Evolutionary conservation across 1,284 basidiomycete genomes (phyloP), one percentile per base, ranked within the genome.

Genomic region (Boletellus deceptivus): DNA sequence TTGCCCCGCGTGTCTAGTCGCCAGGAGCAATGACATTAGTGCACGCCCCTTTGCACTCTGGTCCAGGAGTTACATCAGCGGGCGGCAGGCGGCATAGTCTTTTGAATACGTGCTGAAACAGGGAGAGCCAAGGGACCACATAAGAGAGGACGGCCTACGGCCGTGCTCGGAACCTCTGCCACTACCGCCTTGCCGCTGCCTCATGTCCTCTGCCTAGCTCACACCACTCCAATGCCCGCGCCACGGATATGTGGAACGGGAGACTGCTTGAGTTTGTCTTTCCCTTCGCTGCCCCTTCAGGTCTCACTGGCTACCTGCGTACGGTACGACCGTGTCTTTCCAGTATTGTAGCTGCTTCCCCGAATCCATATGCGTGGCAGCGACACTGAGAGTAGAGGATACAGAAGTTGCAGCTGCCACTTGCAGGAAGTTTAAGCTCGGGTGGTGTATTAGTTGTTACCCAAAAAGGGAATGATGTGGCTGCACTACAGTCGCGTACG

Each of bases 21-120:
- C 68, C 89, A 46, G 76, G 80, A 50, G 76, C 77, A 2, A 73
- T 88, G 54, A 87, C 86, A 82, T 66, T 88, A 34, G 67, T 76
- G 6, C 73, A 77, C 7, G 86, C 5, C 86, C 84, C 66, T 85
- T 83, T 62, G 72, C 83, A 25, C 86, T 86, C 68, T 89, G 86
- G 86, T 87, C 89, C 62, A 86, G 88, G 83, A 77, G 77, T 14
- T 85, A 89, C 63, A 77, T 87, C 41, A 75, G 72, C 55, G n/a
- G n/a, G n/a, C n/a, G n/a, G n/a, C n/a, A 75, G 84, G 86, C 84
- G 56, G 46, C 13, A 22, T 16, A 14, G 25, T 25, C 25, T 24
- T 24, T 10, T 17, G 16, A 17, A 41, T 27, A 27, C 9, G 16
- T 33, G 29, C 7, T 25, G 24, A 25, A 25, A 8, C 24, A 25